Evolutionary conservation across 1,284 basidiomycete genomes (phyloP).

Genomic region (Puccinia sorghi): DNA sequence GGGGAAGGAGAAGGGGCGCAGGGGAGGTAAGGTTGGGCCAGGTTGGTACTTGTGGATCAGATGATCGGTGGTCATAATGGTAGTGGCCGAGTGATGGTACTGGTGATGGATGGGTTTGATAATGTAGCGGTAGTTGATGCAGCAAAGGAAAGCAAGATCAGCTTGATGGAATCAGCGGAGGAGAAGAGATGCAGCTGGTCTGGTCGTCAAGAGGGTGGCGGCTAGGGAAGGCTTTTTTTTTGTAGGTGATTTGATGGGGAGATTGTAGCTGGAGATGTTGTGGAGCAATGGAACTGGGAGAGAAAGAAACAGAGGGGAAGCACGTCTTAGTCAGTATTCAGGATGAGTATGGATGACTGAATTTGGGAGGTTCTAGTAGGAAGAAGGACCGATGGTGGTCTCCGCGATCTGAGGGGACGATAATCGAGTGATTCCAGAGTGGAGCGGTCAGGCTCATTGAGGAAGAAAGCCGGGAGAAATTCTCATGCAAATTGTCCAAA

Average conservation of each 20-base stretch:
- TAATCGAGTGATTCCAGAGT: too few relatives aligned
- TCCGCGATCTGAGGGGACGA: not conserved
- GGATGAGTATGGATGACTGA: not conserved
- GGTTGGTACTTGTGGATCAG: conserved; percentile 2
- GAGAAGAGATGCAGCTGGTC: not conserved
- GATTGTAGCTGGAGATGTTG: too few relatives aligned
- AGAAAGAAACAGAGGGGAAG: not conserved
- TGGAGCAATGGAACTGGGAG: not conserved
- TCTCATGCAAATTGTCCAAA: conserved; percentile 6
- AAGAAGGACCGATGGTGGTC: not conserved
- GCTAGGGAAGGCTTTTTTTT: not conserved
- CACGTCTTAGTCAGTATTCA: not conserved
- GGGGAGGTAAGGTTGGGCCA: conserved; percentile 29
- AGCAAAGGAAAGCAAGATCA: not conserved
- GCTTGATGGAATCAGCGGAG: not conserved
- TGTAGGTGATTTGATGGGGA: too few relatives aligned
- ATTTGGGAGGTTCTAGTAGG: not conserved
- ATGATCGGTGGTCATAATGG: conserved; percentile 19
- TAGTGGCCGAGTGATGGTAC: not conserved
- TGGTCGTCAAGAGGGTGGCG: not conserved
- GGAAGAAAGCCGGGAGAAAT: not conserved
- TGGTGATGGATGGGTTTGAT: not conserved
- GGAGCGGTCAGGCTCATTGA: not conserved
- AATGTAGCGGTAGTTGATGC: not conserved
- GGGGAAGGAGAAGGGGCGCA: conserved; percentile 15